Conservation (phyloP, 129 eudicot genomes). For the Dittrichia graveolens region DNA sequence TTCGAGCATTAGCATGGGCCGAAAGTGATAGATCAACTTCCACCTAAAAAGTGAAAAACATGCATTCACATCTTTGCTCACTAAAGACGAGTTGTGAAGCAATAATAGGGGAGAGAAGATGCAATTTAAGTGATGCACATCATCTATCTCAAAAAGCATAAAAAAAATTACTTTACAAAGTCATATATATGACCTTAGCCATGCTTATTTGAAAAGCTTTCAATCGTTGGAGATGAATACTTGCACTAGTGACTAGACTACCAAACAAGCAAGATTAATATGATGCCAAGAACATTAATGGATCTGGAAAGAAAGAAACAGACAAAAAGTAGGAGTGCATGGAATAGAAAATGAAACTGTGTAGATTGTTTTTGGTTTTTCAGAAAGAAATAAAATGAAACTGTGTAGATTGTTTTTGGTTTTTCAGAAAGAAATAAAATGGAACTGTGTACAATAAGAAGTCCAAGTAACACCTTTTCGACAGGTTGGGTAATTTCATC, state of each 20-base stretch:
- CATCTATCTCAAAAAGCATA: background rate
- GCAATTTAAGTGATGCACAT: background rate
- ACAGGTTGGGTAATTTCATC: slow-evolving; percentile 92
- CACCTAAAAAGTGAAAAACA: slow-evolving; percentile 52
- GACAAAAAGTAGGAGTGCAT: too few relatives aligned
- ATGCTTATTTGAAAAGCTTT: background rate
- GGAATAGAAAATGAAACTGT: too few relatives aligned
- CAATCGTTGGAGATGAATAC: slow-evolving; percentile 19
- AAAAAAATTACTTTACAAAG: background rate
- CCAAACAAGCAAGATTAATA: slow-evolving; percentile 2
- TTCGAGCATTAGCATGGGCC: slow-evolving; percentile 96
- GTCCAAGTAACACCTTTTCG: slow-evolving; percentile 63
- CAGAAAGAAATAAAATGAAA: too few relatives aligned
- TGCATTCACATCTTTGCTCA: slow-evolving; percentile 4
- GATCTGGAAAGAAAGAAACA: background rate
- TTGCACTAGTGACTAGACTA: slow-evolving; percentile 18
- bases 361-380: too few relatives aligned
- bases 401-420: too few relatives aligned
- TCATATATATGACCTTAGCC: slow-evolving; percentile 2
- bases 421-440: too few relatives aligned
- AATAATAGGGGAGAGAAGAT: background rate
- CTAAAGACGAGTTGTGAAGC: background rate
- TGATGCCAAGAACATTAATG: background rate
- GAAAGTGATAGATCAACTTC: slow-evolving; percentile 94
- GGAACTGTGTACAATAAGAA: background rate